Evolutionary conservation across 2,329 filamentous ascomycete species (phyloP), one percentile per base, ranked within the genome.

Genomic region (Neoscytalidium dimidiatum): DNA sequence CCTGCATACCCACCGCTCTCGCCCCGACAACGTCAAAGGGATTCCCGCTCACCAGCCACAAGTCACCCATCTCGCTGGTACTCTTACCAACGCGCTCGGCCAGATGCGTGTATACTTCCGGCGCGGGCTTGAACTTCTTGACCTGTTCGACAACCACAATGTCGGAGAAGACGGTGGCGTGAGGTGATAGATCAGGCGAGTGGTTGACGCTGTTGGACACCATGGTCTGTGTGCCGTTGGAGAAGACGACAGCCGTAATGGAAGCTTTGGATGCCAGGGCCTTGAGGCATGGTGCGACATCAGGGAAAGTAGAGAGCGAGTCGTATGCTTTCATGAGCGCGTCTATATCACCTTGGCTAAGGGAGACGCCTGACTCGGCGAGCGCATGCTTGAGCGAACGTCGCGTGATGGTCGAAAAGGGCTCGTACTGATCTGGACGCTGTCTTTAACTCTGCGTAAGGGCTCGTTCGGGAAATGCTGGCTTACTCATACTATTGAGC

Each of bases 11-110:
- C 4, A 83, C 81, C 1, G 81, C 81, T 66, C 81, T 82, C 0
- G 90, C 88, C 0, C 91, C 90, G 0, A 88, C 83, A 17, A 90
- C 79, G 73, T 93, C 90, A 72, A 93, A 93, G 2, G 90, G 87
- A 72, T 93, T 93, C 1, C 86, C 85, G 68, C 85, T 90, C 5
- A 94, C 83, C 7, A 93, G 75, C 88, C 90, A 92, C 14, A 92
- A 81, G 28, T 84, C 78, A 1, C 73, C 77, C 68, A 82, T 78
- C 19, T 81, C 70, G 11, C 73, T 66, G 41, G 49, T 67, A 66
- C 77, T 69, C 69, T 83, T 84, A 3, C 83, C 83, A 2, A 83
- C 80, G 38, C 79, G 79, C 67, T 81, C 68, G 1, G 85, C 81
- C 26, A 92, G 77, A 72, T 90, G 81, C n/a, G 79, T 68, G 71